Evolutionary conservation across 2,329 filamentous ascomycete species (phyloP), one percentile per base, ranked within the genome.

Genomic region (Alternaria tenuissima): DNA sequence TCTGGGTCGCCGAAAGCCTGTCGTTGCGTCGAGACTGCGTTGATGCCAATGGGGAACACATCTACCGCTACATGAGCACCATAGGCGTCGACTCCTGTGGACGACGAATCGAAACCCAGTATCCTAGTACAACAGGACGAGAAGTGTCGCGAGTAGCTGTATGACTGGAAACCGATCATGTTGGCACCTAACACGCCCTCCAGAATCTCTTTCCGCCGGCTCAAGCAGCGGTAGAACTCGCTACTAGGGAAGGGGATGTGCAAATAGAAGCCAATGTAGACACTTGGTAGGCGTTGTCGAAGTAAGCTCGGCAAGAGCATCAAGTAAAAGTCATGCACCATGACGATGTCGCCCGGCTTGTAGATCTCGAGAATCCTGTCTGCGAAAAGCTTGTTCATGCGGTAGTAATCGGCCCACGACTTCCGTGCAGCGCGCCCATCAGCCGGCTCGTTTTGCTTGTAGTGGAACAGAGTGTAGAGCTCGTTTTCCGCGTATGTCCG

Each of bases 221-320:
- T 91, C 57, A 97, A 83, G 77, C 94, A 97, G 48, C 94, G 88
- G 76, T 97, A 88, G 76, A 96, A 97, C 79, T 98, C 95, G 83
- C 92, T 96, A 80, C 93, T 97, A 34, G 94, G 94, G 79, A 98
- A 98, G 0, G 94, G 94, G 46, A 93, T 90, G 79, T 98, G 94
- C 47, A 98, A 84, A 82, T 93, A 98, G 83, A 97, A 97, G 55
- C 93, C 91, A 74, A 97, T 94, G 81, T 96, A 96, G 80, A 96
- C 92, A 77, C 93, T 92, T 4, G 93, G 92, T 18, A 94, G 84
- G 42, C 91, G 88, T 78, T 97, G 93, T 48, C 94, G 90, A 60
- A 98, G 83, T 82, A 98, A 88, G 79, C 89, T 93, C 3, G 95
- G 94, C 4, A 98, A 86, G 24, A 98, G 85, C 78, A 98, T 88